These are phyloP conservation scores for Botrytis squamosa DNA, from an alignment of 2,329 filamentous ascomycete genomes.

Conservation along the genomic window DNA sequence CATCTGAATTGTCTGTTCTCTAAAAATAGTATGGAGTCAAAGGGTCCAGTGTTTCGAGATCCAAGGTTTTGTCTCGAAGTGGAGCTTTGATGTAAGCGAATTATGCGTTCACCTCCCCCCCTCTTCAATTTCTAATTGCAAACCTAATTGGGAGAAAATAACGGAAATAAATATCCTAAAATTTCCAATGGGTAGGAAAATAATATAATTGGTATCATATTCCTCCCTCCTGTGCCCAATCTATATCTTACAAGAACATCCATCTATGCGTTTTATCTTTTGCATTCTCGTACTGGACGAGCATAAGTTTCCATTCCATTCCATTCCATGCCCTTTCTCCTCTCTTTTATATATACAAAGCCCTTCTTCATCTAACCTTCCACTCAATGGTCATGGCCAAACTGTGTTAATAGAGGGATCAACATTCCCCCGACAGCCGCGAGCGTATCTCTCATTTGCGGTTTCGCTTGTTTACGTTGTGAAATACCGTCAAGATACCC, in stretches of 20 bases:
- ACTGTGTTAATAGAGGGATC: slow-evolving; percentile 72
- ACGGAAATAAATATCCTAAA: neutral
- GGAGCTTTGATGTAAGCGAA: neutral
- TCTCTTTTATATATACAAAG: neutral
- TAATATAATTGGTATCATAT: neutral
- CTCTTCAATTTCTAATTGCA: neutral
- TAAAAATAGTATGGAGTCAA: neutral
- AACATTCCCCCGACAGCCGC: slow-evolving; percentile 75
- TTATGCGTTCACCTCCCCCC: neutral
- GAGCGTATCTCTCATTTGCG: slow-evolving; percentile 66
- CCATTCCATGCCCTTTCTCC: neutral
- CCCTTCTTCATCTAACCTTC: neutral
- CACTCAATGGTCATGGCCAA: slow-evolving; percentile 66
- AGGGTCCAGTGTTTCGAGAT: neutral
- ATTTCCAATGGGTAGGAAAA: neutral
- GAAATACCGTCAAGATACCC: slow-evolving; percentile 52
- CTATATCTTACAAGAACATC: neutral
- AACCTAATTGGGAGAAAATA: neutral
- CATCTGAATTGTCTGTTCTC: neutral
- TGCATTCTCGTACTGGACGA: neutral
- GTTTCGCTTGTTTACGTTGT: slow-evolving; percentile 54
- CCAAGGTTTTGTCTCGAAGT: neutral
- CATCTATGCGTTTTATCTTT: neutral
- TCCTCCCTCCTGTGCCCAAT: neutral
- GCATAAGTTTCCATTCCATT: neutral